Percentiles rank a stretch among this genome's conserved stretches.
Conservation (phyloP, 768 basidiomycete species). For the Suillus sp. region DNA sequence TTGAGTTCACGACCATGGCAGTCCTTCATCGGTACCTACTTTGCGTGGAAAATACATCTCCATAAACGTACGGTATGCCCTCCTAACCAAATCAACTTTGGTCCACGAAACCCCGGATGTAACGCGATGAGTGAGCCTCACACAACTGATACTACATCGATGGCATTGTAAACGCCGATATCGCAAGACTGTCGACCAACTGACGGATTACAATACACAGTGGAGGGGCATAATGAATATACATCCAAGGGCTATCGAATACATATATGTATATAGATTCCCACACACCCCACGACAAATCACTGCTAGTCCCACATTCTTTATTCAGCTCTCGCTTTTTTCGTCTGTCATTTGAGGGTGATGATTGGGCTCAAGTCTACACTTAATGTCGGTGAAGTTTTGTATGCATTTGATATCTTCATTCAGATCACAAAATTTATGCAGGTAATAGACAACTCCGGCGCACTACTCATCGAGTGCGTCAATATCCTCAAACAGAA, state of each 20-base stretch:
- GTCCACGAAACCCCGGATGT: neutral
- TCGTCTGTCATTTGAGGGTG: neutral
- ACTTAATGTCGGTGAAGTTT: constrained; percentile 64
- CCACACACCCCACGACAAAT: neutral
- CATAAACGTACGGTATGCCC: constrained; percentile 7
- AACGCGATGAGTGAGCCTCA: neutral
- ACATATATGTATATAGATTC: constrained; percentile 9
- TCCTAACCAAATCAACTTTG: constrained; percentile 4
- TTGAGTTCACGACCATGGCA: constrained; percentile 12
- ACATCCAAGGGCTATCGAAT: neutral
- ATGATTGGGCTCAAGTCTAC: constrained; percentile 98
- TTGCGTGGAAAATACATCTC: constrained; percentile 28
- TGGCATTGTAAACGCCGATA: constrained; percentile 8
- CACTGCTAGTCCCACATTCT: neutral
- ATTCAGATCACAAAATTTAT: constrained; percentile 1
- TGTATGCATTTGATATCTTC: neutral
- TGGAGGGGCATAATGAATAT: neutral
- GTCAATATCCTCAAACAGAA: constrained; percentile 97
- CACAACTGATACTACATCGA: neutral
- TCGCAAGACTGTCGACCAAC: neutral
- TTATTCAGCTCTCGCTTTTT: neutral
- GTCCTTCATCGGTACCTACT: constrained; percentile 11
- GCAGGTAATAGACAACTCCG: constrained; percentile 96
- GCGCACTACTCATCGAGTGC: constrained; percentile 91
- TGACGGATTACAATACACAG: neutral